Percentiles rank a stretch among this genome's conserved stretches.
These are phyloP conservation scores for Sporothrix humicola DNA, from an alignment of 2,329 filamentous ascomycete species.

Conservation along the genomic window DNA sequence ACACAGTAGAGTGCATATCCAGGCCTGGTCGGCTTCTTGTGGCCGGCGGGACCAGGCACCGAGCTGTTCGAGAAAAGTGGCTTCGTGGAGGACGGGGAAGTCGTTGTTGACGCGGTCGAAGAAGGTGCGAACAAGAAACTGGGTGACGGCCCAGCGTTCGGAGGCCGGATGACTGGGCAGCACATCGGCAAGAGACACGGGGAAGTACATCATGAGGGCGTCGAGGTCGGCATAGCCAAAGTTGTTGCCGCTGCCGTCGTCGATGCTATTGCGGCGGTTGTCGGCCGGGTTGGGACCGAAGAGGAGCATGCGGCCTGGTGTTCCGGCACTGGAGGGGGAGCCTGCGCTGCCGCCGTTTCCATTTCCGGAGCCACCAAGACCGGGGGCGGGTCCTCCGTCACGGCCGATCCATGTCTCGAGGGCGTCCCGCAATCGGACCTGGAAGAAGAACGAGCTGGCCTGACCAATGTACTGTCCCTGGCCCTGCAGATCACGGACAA, in stretches of 20 bases:
- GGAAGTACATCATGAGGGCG: background rate
- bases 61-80: slow-evolving; percentile 50
- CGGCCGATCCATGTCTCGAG: slow-evolving; percentile 39
- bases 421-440: slow-evolving; percentile 47
- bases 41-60: slow-evolving; percentile 43
- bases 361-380: background rate
- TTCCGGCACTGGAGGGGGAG: slow-evolving; percentile 33
- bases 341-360: slow-evolving; percentile 40
- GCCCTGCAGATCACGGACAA: slow-evolving; percentile 51
- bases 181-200: slow-evolving; percentile 15
- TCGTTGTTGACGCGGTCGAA: slow-evolving; percentile 52
- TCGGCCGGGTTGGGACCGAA: slow-evolving; percentile 50
- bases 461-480: slow-evolving; percentile 53
- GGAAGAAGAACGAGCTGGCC: slow-evolving; percentile 50
- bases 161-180: background rate
- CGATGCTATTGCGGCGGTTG: slow-evolving; percentile 19
- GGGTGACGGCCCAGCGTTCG: background rate
- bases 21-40: slow-evolving; percentile 45
- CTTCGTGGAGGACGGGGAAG: slow-evolving; percentile 51
- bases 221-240: background rate
- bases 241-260: background rate
- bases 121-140: slow-evolving; percentile 41
- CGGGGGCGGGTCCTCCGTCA: background rate
- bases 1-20: slow-evolving; percentile 51
- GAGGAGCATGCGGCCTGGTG: slow-evolving; percentile 45